phyloP scores from a whole-genome alignment of 352 stramenopile genomes.

The Pseudoperonospora humuli region DNA sequence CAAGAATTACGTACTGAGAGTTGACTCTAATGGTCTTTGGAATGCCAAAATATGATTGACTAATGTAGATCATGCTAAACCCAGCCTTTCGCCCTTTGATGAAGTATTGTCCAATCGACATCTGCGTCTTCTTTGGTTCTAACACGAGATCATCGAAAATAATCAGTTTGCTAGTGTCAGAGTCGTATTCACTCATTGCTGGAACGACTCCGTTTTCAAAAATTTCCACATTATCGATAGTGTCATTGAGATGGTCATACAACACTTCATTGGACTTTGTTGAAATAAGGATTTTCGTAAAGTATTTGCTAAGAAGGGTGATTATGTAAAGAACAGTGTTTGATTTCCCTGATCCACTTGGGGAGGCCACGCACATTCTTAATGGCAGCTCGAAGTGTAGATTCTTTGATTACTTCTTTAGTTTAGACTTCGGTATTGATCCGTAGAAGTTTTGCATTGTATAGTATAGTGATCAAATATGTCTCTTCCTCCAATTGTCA shows the following conservation, averaged over 20 bases:
- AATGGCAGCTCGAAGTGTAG: conserved; percentile 10
- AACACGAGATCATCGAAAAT: conserved; percentile 12
- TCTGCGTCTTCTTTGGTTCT: conserved; percentile 8
- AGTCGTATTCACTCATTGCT: conserved; percentile 8
- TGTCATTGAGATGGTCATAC: conserved; percentile 15
- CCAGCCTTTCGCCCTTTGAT: conserved; percentile 7
- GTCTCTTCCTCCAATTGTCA: conserved; percentile 17
- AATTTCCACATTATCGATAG: conserved; percentile 6
- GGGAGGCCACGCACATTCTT: neutral
- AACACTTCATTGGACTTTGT: conserved; percentile 11
- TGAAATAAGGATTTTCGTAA: conserved; percentile 12
- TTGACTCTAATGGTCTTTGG: conserved; percentile 15
- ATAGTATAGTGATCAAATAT: conserved; percentile 12
- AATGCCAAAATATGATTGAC: conserved; percentile 8
- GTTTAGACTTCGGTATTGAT: conserved; percentile 6
- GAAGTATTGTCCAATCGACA: conserved; percentile 5
- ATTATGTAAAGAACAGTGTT: conserved; percentile 11
- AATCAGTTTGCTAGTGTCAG: conserved; percentile 11
- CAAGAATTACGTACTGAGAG: conserved; percentile 8
- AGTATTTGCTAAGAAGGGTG: conserved; percentile 9
- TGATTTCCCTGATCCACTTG: conserved; percentile 5
- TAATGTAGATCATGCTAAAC: conserved; percentile 12
- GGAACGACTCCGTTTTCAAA: conserved; percentile 2
- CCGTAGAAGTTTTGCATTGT: conserved; percentile 15
- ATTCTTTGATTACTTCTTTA: conserved; percentile 11